Base-by-base conservation (phyloP, 495 filamentous ascomycete genomes). In the Aspergillus conjunctus region DNA sequence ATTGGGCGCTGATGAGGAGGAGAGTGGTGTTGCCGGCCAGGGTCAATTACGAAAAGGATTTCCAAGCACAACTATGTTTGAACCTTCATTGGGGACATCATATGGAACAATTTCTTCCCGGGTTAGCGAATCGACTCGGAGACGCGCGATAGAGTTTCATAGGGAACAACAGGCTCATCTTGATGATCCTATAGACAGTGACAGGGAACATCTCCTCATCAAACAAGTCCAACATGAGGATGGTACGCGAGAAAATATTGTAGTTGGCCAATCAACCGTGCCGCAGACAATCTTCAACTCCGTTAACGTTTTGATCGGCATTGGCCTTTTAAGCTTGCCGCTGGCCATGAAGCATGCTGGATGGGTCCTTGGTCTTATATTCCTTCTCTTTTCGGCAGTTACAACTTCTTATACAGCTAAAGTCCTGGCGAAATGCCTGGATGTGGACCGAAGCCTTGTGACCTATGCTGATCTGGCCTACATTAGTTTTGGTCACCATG, bases 271-370 rank as follows among this genome's bases (percentile, higher is more conserved):
- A 78, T 95, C 91, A 10, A 98, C 94, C 3, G 77, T 97, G 31
- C 92, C 93, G 2, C 94, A 98, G 76, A 98, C 94, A 0, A 81
- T 97, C 60, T 96, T 98, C 77, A 98, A 98, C 71, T 94, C 91
- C 15, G 92, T 95, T 54, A 98, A 98, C 68, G 91, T 96, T 37
- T 75, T 98, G 43, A 93, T 98, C 61, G 94, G 94, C 17, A 87
- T 98, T 48, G 94, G 94, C 0, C 73, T 98, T 18, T 75, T 98
- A 50, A 93, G 89, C 76, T 79, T 98, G 57, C 95, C 94, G 11
- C 82, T 98, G 68, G 94, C 89, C 4, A 77, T 98, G 66, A 92
- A 89, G 61, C 92, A 97, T 66, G 86, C 90, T 30, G 94, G 94
- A 21, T 98, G 94, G 94, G 64, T 97, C 22, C 81, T 92, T 64